phyloP scores from a whole-genome alignment of 345 rosid species.

The Corchorus capsularis region DNA sequence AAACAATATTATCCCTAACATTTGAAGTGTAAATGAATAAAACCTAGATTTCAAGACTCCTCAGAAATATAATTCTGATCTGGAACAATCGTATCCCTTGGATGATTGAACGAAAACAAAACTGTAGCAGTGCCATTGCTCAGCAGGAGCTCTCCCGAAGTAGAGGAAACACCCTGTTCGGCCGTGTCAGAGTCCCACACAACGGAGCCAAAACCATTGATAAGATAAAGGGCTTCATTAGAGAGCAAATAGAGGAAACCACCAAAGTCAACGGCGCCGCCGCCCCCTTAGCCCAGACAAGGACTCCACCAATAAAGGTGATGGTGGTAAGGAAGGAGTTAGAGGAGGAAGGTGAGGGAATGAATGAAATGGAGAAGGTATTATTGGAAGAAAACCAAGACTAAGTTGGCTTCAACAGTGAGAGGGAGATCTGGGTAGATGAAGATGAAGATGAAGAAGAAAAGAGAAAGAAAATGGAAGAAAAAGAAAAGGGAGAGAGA shows the following conservation, averaged over 20 bases:
- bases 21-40: slow-evolving; percentile 43
- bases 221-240: slow-evolving; percentile 54
- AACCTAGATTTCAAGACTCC: slow-evolving; percentile 41
- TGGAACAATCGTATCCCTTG: slow-evolving; percentile 47
- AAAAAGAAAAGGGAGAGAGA: background rate
- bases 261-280: slow-evolving; percentile 40
- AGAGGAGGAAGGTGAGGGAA: slow-evolving; percentile 24
- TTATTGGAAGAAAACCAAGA: slow-evolving; percentile 45
- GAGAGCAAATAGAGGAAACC: slow-evolving; percentile 47
- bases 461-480: background rate
- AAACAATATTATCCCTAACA: slow-evolving; percentile 41
- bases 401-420: background rate
- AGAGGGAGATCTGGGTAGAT: background rate
- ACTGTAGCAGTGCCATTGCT: slow-evolving; percentile 20
- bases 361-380: slow-evolving; percentile 50
- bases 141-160: slow-evolving; percentile 48
- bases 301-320: slow-evolving; percentile 40
- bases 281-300: slow-evolving; percentile 46
- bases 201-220: slow-evolving; percentile 52
- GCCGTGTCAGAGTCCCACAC: slow-evolving; percentile 58
- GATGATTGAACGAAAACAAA: slow-evolving; percentile 64
- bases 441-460: background rate
- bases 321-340: slow-evolving; percentile 44
- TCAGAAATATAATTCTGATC: slow-evolving; percentile 40
- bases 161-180: slow-evolving; percentile 43